phyloP scores from a whole-genome alignment of 129 eudicot genomes.

The Helianthus annuus region HanXRQr2.0-SUNRISE NC_035440.2:23365843-23366342 shows the following conservation, averaged over 20 bases:
- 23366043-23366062: conserved; percentile 41
- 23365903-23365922: conserved; percentile 62
- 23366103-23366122: conserved; percentile 53
- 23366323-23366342: conserved; percentile 70
- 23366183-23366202: conserved; percentile 62
- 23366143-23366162: conserved; percentile 62
- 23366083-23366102: conserved; percentile 47
- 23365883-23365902: conserved; percentile 49
- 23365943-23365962: conserved; percentile 77
- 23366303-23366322: conserved; percentile 54
- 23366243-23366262: conserved; percentile 79
- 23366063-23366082: conserved; percentile 77
- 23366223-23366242: conserved; percentile 81
- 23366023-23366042: conserved; percentile 80
- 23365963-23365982: conserved; percentile 72
- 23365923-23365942: conserved; percentile 57
- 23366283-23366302: conserved; percentile 86
- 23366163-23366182: conserved; percentile 85
- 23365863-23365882: conserved; percentile 43
- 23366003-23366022: conserved; percentile 79
- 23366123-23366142: conserved; percentile 72
- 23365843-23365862: conserved; percentile 64
- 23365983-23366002: conserved; percentile 67
- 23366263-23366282: conserved; percentile 44
- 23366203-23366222: conserved; percentile 78